A percentile compares a stretch with the other conserved stretches of the same genome.
Conservation (phyloP, 2,329 filamentous ascomycete genomes). For the Dothideomycetes sp. region DNA sequence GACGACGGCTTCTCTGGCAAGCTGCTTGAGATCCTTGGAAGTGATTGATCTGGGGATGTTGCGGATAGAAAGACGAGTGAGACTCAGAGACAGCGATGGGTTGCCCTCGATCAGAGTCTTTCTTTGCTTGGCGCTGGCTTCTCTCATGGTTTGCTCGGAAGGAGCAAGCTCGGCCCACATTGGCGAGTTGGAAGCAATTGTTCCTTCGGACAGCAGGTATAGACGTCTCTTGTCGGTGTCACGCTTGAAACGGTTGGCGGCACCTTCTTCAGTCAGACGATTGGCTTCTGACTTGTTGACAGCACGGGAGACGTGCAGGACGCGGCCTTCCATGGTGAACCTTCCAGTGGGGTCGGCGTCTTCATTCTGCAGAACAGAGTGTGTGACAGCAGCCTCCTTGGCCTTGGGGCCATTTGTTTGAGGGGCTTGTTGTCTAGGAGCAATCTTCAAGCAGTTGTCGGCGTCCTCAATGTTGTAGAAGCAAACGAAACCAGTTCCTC, state of each 20-base stretch:
- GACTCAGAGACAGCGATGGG: constrained; percentile 75
- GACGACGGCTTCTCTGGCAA: constrained; percentile 86
- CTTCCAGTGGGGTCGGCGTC: constrained; percentile 68
- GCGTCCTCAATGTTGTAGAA: constrained; percentile 73
- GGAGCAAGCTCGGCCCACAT: constrained; percentile 68
- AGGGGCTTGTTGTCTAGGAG: constrained; percentile 49
- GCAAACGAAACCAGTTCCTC: constrained; percentile 90
- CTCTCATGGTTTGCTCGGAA: constrained; percentile 76
- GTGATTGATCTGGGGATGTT: constrained; percentile 79
- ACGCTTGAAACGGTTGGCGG: constrained; percentile 51
- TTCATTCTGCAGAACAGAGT: constrained; percentile 83
- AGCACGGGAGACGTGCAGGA: constrained; percentile 74
- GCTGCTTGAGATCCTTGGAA: constrained; percentile 80
- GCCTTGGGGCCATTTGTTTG: constrained; percentile 19
- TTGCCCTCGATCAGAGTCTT: constrained; percentile 87
- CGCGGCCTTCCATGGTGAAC: constrained; percentile 84
- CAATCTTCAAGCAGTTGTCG: constrained; percentile 62
- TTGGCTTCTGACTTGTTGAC: constrained; percentile 75
- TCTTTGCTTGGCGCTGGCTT: constrained; percentile 76
- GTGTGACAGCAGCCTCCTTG: constrained; percentile 38
- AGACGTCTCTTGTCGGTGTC: constrained; percentile 86
- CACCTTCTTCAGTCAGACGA: constrained; percentile 62
- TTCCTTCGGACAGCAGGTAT: constrained; percentile 80
- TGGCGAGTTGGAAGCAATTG: constrained; percentile 65
- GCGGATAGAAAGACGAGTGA: constrained; percentile 82